Evolutionary conservation across 192 early-diverging fungal genomes (phyloP), one percentile per base, ranked within the genome.

Genomic region (Phlyctochytrium planicorne): DNA sequence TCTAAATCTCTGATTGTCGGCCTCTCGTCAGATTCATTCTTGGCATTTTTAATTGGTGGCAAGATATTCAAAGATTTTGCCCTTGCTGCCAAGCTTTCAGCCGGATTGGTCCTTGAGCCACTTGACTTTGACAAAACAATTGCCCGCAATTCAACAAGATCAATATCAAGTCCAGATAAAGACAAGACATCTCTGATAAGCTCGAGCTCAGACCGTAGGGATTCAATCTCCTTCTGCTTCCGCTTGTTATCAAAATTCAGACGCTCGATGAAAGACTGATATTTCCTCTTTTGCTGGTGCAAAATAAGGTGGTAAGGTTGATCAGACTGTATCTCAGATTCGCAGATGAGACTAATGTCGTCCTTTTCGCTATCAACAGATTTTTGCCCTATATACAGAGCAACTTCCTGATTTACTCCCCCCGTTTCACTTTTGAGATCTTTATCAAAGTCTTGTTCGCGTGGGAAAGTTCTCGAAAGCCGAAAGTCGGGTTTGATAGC

Each of bases 211-310:
- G 57, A 55, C 17, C 62, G 65, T 14, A 82, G 70, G 12, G 47
- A 40, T n/a, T 82, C 81, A 29, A 82, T 79, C 55, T 82, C 81
- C 17, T 53, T 29, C 53, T 73, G 68, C 40, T 75, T 75, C 20
- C 75, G 72, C 34, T 79, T 79, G 27, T 78, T 76, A 24, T 82
- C 81, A 10, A 63, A 53, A 52, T 68, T 72, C 53, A 79, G 59
- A 6, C 76, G 71, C 61, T 74, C 72, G 32, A 82, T 56, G 25
- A 79, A 60, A 29, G 23, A n/a, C 30, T 68, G 69, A 65, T 79
- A 82, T 62, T 82, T 82, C 34, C 66, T 66, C 34, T 70, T 70
- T 63, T 82, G 74, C 53, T 78, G 68, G 29, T 77, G 62, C 12
- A 82, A 57, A 3, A 79, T 65, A 17, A 82, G 24, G 59, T 71